Evolutionary conservation across 805 yeast genomes (phyloP).

Genomic region (Candida incommunis): DNA sequence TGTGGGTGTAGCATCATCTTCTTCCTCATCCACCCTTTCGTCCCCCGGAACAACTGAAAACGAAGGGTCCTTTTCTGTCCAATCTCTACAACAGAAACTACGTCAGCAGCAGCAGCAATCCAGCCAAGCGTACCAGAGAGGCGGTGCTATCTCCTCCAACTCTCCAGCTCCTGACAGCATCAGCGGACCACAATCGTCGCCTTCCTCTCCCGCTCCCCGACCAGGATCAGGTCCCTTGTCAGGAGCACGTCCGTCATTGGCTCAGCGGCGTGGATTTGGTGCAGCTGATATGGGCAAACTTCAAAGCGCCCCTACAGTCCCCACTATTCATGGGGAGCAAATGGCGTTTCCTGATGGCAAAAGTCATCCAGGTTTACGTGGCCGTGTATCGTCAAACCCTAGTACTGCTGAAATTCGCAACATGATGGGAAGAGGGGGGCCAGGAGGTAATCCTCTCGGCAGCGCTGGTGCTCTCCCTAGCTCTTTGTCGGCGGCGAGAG

Average conservation of each 20-base stretch:
- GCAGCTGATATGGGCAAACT: neutral
- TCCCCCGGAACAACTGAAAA: neutral
- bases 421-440: neutral
- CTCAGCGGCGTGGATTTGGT: neutral
- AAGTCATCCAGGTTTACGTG: too few relatives aligned
- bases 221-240: neutral
- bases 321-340: too few relatives aligned
- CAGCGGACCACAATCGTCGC: too few relatives aligned
- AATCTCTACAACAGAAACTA: neutral
- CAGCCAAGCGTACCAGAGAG: too few relatives aligned
- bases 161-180: too few relatives aligned
- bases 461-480: too few relatives aligned
- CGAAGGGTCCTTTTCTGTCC: neutral
- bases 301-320: too few relatives aligned
- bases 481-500: constrained; percentile 2
- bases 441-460: too few relatives aligned
- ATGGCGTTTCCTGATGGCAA: too few relatives aligned
- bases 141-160: too few relatives aligned
- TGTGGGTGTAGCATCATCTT: neutral
- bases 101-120: constrained; percentile 1
- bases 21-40: neutral
- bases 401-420: neutral
- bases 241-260: neutral
- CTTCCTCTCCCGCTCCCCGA: too few relatives aligned
- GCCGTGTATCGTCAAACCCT: neutral